Base-by-base conservation (phyloP, 2,329 filamentous ascomycete species). In the Talaromyces islandicus region DNA sequence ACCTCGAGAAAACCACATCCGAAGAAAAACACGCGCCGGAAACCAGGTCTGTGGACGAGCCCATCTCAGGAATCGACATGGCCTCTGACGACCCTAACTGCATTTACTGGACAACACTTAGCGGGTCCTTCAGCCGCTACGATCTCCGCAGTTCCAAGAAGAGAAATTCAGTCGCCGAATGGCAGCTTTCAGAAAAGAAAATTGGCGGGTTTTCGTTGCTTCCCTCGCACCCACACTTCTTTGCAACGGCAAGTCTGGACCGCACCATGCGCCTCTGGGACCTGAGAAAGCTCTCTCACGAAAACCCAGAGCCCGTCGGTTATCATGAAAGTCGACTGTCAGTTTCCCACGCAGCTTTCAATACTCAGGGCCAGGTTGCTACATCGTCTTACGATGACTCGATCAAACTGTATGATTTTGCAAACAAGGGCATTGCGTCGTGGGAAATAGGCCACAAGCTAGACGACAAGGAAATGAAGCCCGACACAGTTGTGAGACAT, bases 381-480 rank as follows among this genome's bases (percentile, higher is more conserved):
- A 99, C 94, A 0, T 89, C 92, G 0, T 93, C 89, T 0, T 99
- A 99, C 71, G 94, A 99, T 69, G 92, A 99, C 68, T 96, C 90
- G 0, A 84, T 99, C 64, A 97, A 97, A 71, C 89, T 99, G 10
- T 91, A 97, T 76, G 85, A 92, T 66, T 90, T 96, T 66, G 80
- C 77, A 5, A 71, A 77, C 9, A 79, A 83, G 0, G 81, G 83
- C 9, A 81, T 87, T 0, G 73, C 77, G 0, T 77, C 78, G 1
- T 92, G 86, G 86, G 81, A 78, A 64, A 72, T 78, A 1, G 86
- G 83, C 0, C 80, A 84, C 56, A 80, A 82, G 2, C 72, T 96
- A 11, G 72, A 75, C 0, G 81, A 86, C 1, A 75, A 81, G 12
- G 80, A 84, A 7, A 89, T 96, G 82, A 78, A 85, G 63, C 92